phyloP scores from a whole-genome alignment of 2,329 filamentous ascomycete genomes.

The Trichoderma gracile region DNA sequence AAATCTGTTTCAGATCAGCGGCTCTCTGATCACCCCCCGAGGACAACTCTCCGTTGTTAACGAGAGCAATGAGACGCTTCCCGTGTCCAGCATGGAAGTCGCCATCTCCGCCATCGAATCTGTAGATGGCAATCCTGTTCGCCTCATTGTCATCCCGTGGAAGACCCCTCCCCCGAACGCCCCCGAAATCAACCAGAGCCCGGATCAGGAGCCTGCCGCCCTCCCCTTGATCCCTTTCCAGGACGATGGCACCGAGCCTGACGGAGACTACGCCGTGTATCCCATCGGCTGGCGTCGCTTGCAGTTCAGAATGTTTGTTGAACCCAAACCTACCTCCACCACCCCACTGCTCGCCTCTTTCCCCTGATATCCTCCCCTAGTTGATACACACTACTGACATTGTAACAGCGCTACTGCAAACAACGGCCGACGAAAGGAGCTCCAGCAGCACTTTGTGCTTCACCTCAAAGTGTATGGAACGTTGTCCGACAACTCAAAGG shows the following conservation, averaged over 20 bases:
- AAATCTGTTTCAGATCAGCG: constrained; percentile 94
- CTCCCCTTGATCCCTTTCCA: constrained; percentile 72
- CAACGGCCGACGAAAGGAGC: constrained; percentile 89
- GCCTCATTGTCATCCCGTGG: constrained; percentile 96
- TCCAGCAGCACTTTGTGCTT: constrained; percentile 94
- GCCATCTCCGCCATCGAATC: constrained; percentile 92
- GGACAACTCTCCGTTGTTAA: constrained; percentile 77
- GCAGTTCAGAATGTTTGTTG: constrained; percentile 77
- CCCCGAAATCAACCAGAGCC: constrained; percentile 61
- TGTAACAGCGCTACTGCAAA: constrained; percentile 79
- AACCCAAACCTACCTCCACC: not conserved
- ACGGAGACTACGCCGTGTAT: constrained; percentile 84
- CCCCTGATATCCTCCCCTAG: not conserved
- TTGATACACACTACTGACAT: not conserved
- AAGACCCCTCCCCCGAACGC: constrained; percentile 87
- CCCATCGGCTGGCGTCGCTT: constrained; percentile 92
- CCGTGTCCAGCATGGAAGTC: constrained; percentile 80
- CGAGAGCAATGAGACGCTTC: constrained; percentile 80
- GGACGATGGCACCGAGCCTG: constrained; percentile 58
- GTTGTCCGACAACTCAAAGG: constrained; percentile 77
- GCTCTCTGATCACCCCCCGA: constrained; percentile 78
- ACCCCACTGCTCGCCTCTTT: too few species aligned
- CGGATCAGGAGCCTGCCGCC: constrained; percentile 82
- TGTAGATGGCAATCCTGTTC: constrained; percentile 86
- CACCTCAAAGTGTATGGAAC: constrained; percentile 84